phyloP scores from a whole-genome alignment of 139 green algal genomes.

The Helicosporidium sp. region DNA sequence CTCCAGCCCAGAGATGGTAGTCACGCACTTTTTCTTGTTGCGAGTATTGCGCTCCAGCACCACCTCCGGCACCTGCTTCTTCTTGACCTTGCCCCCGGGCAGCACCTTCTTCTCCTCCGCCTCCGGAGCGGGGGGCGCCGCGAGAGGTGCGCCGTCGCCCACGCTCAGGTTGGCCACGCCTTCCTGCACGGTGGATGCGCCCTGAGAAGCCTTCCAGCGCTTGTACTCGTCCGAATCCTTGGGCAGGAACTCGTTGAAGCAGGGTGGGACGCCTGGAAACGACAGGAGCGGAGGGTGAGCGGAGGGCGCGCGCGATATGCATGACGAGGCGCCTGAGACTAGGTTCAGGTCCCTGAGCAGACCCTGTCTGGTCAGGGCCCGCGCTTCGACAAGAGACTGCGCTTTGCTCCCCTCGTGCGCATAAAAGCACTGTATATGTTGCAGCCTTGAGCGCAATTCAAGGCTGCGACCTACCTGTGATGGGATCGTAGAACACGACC shows the following conservation, averaged over 20 bases:
- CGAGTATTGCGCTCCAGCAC: conserved; percentile 53
- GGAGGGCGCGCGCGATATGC: not conserved
- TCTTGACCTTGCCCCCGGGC: conserved; percentile 47
- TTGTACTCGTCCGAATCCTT: conserved; percentile 69
- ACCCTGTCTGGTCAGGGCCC: too few species aligned
- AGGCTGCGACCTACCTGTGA: conserved; percentile 31
- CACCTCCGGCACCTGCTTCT: conserved; percentile 39
- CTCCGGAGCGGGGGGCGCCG: conserved; percentile 6
- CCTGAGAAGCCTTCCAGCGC: conserved; percentile 49
- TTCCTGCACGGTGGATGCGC: conserved; percentile 10
- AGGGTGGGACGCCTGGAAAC: conserved; percentile 23
- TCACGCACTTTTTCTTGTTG: conserved; percentile 89
- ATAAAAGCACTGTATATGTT: not conserved
- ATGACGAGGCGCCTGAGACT: too few species aligned
- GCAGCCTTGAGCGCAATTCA: not conserved
- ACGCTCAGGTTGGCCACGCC: conserved; percentile 37
- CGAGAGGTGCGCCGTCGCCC: conserved; percentile 25
- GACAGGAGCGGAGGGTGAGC: not conserved
- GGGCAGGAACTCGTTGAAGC: conserved; percentile 77
- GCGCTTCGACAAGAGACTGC: too few species aligned
- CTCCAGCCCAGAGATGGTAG: conserved; percentile 72
- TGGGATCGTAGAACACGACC: conserved; percentile 53
- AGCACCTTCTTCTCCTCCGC: conserved; percentile 42
- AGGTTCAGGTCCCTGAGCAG: too few species aligned
- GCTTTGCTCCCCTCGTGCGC: too few species aligned